phyloP scores from a whole-genome alignment of 768 basidiomycete genomes.

The Phanerodontia chrysosporium region DNA sequence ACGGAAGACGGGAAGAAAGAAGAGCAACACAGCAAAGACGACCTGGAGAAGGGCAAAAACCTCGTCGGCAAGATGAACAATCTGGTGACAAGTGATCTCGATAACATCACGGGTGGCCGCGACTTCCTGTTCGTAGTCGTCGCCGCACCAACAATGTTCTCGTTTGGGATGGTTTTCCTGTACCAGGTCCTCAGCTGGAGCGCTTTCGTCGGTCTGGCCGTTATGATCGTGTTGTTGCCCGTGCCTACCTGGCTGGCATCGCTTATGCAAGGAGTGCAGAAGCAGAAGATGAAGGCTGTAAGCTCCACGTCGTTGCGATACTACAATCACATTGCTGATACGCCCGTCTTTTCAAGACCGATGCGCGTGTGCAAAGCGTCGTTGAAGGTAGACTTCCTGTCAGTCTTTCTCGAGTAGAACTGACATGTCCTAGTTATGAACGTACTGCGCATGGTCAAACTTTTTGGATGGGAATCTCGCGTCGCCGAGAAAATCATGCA shows the following conservation, averaged over 20 bases:
- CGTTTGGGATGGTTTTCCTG: slow-evolving; percentile 24
- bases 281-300: slow-evolving; percentile 37
- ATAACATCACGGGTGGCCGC: slow-evolving; percentile 18
- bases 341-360: slow-evolving; percentile 29
- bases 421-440: slow-evolving; percentile 20
- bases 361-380: slow-evolving; percentile 40
- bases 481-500: slow-evolving; percentile 46
- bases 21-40: neutral
- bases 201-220: slow-evolving; percentile 38
- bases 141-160: slow-evolving; percentile 1
- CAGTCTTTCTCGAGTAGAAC: too few relatives aligned
- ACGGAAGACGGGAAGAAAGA: neutral
- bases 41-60: slow-evolving; percentile 31
- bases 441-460: slow-evolving; percentile 43
- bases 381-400: slow-evolving; percentile 36
- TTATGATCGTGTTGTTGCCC: slow-evolving; percentile 38
- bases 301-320: slow-evolving; percentile 15
- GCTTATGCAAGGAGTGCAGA: slow-evolving; percentile 32
- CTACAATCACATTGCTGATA: neutral
- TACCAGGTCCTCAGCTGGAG: slow-evolving; percentile 24
- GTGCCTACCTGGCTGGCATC: slow-evolving; percentile 39
- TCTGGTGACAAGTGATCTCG: slow-evolving; percentile 42
- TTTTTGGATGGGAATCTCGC: slow-evolving; percentile 38
- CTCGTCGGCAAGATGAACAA: slow-evolving; percentile 79
- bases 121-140: slow-evolving; percentile 11